Evolutionary conservation across 2,329 filamentous ascomycete species (phyloP), one percentile per base, ranked within the genome.

Genomic region (Gremmenia infestans): DNA sequence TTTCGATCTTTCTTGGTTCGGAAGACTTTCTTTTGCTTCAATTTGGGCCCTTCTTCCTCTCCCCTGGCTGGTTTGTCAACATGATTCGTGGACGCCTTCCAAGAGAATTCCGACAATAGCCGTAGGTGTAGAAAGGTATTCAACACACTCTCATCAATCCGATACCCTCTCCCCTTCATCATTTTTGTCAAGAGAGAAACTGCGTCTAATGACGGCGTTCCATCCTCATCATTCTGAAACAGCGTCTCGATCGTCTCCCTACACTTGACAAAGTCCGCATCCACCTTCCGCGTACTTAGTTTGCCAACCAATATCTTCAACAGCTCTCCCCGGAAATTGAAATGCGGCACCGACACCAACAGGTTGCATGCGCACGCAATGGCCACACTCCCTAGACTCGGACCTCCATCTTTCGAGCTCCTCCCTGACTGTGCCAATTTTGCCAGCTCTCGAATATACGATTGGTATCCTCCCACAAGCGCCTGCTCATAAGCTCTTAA

Each of bases 41-140:
- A 74, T 67, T 85, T 86, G 72, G 85, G 87, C 40, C 74, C 66
- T 60, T 69, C 71, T 46, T 71, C 73, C 51, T 68, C 70, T 62
- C 57, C 78, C 69, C 46, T 81, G 73, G 57, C 77, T 71, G 49
- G 73, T 67, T 67, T 70, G 62, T 96, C 91, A 15, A 95, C 83
- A 7, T 80, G 76, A 68, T 94, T 86, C 54, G 83, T 85, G 0
- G 92, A 97, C 0, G 82, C 92, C 68, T 93, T 96, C 65, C 86
- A 84, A 0, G 86, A 83, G 66, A 97, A 95, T 68, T 97, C 93
- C 35, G 88, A 88, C 9, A 99, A 81, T 0, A 99, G 78, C 7
- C 94, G 88, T 4, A 99, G 79, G 68, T 93, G 89, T 43, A 99
- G 81, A 71, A 99, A 97, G 1, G 91, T 87, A 70, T 97, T 96